Conservation (phyloP, 1,139 yeast species). For the Arxiozyma slooffiae region DNA sequence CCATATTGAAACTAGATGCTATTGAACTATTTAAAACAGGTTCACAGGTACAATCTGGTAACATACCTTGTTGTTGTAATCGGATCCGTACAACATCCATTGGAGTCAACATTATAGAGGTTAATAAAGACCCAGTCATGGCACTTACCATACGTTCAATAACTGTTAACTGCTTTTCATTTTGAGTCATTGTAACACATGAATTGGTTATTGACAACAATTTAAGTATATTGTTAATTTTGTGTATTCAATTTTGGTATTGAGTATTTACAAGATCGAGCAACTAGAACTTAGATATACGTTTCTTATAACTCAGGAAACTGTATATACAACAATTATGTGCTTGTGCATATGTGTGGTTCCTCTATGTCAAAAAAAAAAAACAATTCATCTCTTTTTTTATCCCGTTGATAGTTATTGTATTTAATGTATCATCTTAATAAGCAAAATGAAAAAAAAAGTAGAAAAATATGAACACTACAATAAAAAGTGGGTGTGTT, state of each 20-base stretch:
- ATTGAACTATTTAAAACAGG: background rate
- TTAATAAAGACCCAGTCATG: conserved; percentile 79
- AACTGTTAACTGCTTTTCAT: conserved; percentile 9
- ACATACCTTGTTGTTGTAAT: conserved; percentile 75
- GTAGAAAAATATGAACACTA: background rate
- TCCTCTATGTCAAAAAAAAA: too few relatives aligned
- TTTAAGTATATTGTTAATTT: too few relatives aligned
- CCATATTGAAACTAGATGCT: conserved; percentile 13
- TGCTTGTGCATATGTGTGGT: background rate
- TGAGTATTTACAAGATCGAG: too few relatives aligned
- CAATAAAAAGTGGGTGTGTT: background rate
- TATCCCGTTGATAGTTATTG: too few relatives aligned
- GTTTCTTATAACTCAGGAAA: background rate
- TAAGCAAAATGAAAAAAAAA: background rate
- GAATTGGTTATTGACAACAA: background rate
- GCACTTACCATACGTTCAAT: conserved; percentile 74
- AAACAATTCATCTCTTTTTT: too few relatives aligned
- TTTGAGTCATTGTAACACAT: background rate
- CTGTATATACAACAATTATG: background rate
- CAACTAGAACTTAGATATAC: too few relatives aligned
- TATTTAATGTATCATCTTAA: too few relatives aligned
- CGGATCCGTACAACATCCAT: conserved; percentile 89
- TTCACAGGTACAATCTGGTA: conserved; percentile 36
- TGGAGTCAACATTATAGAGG: conserved; percentile 82
- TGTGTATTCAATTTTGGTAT: too few relatives aligned